Base-by-base conservation (phyloP, 2,329 filamentous ascomycete species). In the Cladophialophora chaetospira region DNA sequence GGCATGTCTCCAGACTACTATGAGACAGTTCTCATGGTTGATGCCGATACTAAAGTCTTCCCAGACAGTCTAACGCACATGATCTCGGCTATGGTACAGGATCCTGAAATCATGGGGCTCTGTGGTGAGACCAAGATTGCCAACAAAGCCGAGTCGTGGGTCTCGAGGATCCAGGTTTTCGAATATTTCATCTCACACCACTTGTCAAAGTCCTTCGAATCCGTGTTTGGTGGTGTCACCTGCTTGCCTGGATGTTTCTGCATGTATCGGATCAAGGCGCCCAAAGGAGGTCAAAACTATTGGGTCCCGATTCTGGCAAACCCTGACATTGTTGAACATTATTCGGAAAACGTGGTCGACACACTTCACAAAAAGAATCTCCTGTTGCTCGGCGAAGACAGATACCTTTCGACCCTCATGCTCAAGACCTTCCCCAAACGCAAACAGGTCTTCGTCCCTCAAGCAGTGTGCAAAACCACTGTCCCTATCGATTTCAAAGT, bases 261-360 rank as follows among this genome's bases (percentile, higher is more conserved):
- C 82, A 99, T 99, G 95, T 99, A 99, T 79, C 89, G 94, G 69
- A 97, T 99, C 83, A 99, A 99, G 77, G 89, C 94, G 26, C 95
- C 94, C 59, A 99, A 99, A 78, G 94, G 94, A 64, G 93, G 89
- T 23, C 91, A 97, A 72, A 97, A 99, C 79, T 99, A 97, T 77
- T 99, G 94, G 94, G 94, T 99, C 21, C 94, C 94, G 5, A 97
- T 99, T 68, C 83, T 99, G 63, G 94, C 94, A 66, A 99, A 99
- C 72, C 95, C 95, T 2, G 95, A 99, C 69, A 89, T 99, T 40
- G 95, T 99, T 44, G 94, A 99, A 76, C 94, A 99, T 75, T 99
- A 99, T 75, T 97, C 94, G 0, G 94, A 99, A 75, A 99, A 99
- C 67, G 92, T 99, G 52, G 94, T 99, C 38, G 94, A 99, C 72